These are phyloP conservation scores for Erysimum cheiri DNA, from an alignment of 441 rosid genomes.

Conservation along the genomic window DNA sequence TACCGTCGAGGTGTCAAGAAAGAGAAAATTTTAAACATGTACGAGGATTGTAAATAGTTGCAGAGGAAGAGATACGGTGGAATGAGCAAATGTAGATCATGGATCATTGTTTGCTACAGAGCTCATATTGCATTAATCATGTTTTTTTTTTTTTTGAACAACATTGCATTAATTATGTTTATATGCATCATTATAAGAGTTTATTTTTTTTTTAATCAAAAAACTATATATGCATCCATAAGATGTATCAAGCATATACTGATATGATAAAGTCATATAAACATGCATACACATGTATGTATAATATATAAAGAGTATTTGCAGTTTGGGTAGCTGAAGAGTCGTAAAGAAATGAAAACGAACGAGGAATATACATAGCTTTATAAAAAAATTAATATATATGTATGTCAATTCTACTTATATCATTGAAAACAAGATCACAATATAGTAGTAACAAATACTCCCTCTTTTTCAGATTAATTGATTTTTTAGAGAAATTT, in stretches of 20 bases:
- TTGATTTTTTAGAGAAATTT: too few species aligned
- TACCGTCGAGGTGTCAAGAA: neutral
- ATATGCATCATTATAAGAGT: too few species aligned
- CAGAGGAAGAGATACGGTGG: neutral
- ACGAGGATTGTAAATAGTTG: neutral
- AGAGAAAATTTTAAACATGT: neutral
- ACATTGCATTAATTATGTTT: too few species aligned
- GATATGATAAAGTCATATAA: constrained; percentile 31
- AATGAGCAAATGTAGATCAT: neutral
- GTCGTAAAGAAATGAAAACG: constrained; percentile 28
- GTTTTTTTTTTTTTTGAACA: too few species aligned
- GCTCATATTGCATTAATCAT: neutral
- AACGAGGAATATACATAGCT: constrained; percentile 17
- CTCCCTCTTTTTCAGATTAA: too few species aligned
- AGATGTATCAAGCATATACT: constrained; percentile 16
- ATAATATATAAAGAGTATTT: constrained; percentile 19
- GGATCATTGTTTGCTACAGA: neutral
- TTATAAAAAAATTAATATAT: neutral
- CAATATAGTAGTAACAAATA: neutral
- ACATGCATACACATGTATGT: constrained; percentile 29
- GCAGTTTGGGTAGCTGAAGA: constrained; percentile 32
- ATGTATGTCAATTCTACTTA: neutral
- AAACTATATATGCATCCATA: neutral
- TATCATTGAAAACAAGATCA: neutral
- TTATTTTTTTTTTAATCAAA: too few species aligned